A percentile compares a stretch with the other conserved stretches of the same genome.
Conservation (phyloP, 345 rosid species). For the Gossypium thurberi region DNA sequence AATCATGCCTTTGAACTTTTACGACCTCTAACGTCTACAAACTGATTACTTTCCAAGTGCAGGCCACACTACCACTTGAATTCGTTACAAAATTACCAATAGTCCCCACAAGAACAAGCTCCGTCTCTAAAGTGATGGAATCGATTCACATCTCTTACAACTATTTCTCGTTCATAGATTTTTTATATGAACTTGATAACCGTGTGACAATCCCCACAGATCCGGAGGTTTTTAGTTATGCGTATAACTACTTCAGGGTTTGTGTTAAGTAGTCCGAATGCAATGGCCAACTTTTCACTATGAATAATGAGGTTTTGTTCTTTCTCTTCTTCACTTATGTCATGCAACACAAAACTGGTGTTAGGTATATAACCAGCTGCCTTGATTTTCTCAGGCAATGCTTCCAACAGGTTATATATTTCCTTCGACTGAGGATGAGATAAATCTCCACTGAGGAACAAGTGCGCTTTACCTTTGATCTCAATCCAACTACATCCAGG, state of each 20-base stretch:
- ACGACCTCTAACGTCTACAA: neutral
- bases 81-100: constrained; percentile 1
- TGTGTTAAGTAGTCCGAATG: neutral
- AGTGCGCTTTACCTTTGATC: neutral
- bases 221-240: constrained; percentile 7
- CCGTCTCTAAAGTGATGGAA: constrained; percentile 1
- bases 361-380: neutral
- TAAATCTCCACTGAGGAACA: constrained; percentile 1
- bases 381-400: neutral
- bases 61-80: neutral
- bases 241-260: neutral
- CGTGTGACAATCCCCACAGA: constrained; percentile 10
- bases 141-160: constrained; percentile 7
- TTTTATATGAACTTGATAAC: neutral
- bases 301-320: constrained; percentile 6
- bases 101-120: constrained; percentile 5
- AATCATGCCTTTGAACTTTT: neutral
- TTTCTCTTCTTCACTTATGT: constrained; percentile 7
- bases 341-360: constrained; percentile 5
- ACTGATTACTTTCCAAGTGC: neutral
- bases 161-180: constrained; percentile 1
- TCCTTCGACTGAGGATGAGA: constrained; percentile 4
- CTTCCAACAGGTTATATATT: constrained; percentile 3
- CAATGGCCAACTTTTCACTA: constrained; percentile 6
- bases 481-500: constrained; percentile 10